These are phyloP conservation scores for Paraphoma chrysanthemicola DNA, from an alignment of 2,329 filamentous ascomycete genomes.

Conservation along the genomic window DNA sequence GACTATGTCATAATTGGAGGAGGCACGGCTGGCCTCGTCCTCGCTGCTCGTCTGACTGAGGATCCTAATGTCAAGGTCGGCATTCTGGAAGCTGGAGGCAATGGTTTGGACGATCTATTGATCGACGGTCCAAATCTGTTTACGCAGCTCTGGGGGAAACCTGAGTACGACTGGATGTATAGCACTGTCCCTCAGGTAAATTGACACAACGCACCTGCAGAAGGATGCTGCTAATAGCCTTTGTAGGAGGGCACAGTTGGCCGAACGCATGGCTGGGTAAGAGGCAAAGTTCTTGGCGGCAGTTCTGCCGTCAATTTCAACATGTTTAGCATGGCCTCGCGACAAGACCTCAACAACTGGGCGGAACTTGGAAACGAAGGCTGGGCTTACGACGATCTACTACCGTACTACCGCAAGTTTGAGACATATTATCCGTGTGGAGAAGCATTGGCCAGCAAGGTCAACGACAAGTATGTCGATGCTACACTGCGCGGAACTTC, in stretches of 20 bases:
- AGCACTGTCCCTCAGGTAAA: conserved; percentile 40
- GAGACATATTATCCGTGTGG: conserved; percentile 41
- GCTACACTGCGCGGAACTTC: conserved; percentile 28
- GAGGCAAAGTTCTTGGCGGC: conserved; percentile 47
- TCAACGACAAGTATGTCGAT: conserved; percentile 35
- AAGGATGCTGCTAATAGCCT: conserved; percentile 3
- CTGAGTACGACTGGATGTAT: conserved; percentile 41
- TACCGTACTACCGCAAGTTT: conserved; percentile 46
- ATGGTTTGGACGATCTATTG: conserved; percentile 32
- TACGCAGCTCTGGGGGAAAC: conserved; percentile 30
- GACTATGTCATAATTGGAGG: conserved; percentile 36
- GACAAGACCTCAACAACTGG: conserved; percentile 49
- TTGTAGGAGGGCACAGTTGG: conserved; percentile 30
- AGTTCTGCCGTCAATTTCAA: conserved; percentile 46
- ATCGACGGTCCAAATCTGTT: conserved; percentile 40
- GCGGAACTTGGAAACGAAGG: conserved; percentile 47
- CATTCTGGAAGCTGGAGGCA: conserved; percentile 38
- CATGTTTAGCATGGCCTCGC: conserved; percentile 38
- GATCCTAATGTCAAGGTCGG: conserved; percentile 34
- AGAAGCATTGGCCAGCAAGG: conserved; percentile 20
- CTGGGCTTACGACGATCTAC: conserved; percentile 45
- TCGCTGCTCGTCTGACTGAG: conserved; percentile 38
- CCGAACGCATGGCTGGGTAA: conserved; percentile 31
- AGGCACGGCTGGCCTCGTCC: conserved; percentile 37
- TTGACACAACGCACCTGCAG: background rate